These are phyloP conservation scores for Violaceomyces palustris DNA, from an alignment of 1,284 basidiomycete species.

Conservation along the genomic window DNA sequence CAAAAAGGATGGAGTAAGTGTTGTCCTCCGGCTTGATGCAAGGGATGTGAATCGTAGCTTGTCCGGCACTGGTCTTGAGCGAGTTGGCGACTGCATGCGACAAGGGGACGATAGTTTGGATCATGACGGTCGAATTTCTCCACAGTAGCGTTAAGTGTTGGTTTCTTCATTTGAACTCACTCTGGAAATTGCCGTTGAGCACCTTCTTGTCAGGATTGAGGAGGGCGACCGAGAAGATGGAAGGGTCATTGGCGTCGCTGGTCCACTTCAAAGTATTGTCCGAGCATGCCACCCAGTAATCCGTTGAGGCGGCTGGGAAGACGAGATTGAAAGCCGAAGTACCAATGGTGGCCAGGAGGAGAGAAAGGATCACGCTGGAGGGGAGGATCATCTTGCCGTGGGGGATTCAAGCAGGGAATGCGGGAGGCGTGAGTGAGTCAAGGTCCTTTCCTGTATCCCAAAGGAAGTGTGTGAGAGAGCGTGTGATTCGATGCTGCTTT, in stretches of 20 bases:
- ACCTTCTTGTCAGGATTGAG: constrained; percentile 15
- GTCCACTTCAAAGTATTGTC: constrained; percentile 23
- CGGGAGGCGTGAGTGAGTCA: no score
- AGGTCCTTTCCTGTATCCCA: no score
- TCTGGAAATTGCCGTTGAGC: constrained; percentile 10
- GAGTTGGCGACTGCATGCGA: neutral
- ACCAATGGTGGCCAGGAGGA: neutral
- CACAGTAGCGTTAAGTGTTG: neutral
- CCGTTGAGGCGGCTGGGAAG: constrained; percentile 11
- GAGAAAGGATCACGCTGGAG: no score
- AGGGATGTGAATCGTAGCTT: constrained; percentile 10
- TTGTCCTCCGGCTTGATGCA: constrained; percentile 4
- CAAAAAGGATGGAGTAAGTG: constrained; percentile 8
- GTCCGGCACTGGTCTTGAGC: neutral
- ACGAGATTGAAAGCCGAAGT: constrained; percentile 3
- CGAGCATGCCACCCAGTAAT: constrained; percentile 28
- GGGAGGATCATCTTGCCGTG: no score
- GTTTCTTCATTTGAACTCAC: neutral
- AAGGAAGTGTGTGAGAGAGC: no score
- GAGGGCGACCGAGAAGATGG: constrained; percentile 12
- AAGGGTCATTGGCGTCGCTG: neutral
- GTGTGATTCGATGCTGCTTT: no score
- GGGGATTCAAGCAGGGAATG: no score
- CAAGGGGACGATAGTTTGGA: no score
- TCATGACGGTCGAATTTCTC: neutral